A percentile compares a stretch with the other conserved stretches of the same genome.
Evolutionary conservation across 148 eudicot genomes (phyloP).

Genomic region (Euryodendron excelsum): DNA sequence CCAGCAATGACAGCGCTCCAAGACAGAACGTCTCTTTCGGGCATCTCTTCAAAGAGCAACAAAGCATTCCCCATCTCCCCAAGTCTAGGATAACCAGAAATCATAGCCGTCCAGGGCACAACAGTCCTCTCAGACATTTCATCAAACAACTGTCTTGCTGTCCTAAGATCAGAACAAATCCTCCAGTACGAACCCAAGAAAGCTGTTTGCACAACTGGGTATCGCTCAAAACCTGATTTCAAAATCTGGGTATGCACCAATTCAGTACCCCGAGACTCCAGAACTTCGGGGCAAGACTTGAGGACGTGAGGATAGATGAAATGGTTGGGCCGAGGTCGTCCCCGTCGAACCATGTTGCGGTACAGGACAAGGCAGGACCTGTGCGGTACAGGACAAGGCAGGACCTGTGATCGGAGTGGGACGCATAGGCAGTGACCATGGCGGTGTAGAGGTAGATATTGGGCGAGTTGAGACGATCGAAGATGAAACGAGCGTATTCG

Average conservation of each 20-base stretch:
- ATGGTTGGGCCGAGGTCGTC: conserved; percentile 43
- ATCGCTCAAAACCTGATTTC: conserved; percentile 54
- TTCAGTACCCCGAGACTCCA: conserved; percentile 38
- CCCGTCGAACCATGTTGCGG: conserved; percentile 36
- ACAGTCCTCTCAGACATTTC: conserved; percentile 74
- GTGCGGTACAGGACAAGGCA: conserved; percentile 16
- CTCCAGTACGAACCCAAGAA: conserved; percentile 53
- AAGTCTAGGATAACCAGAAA: conserved; percentile 59
- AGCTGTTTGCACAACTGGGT: conserved; percentile 75
- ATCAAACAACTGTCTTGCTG: conserved; percentile 61
- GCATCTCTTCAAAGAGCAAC: conserved; percentile 59
- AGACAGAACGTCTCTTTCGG: conserved; percentile 57
- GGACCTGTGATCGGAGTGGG: conserved; percentile 28
- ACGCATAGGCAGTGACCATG: conserved; percentile 59
- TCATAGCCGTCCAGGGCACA: conserved; percentile 76
- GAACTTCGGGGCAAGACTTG: conserved; percentile 47
- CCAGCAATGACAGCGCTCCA: conserved; percentile 83
- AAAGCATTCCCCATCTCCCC: conserved; percentile 66
- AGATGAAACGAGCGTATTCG: conserved; percentile 52
- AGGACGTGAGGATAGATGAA: conserved; percentile 56
- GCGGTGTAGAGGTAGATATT: conserved; percentile 70
- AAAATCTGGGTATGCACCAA: conserved; percentile 65
- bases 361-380: conserved; percentile 28
- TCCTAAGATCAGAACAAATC: conserved; percentile 37
- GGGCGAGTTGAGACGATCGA: conserved; percentile 43